These are phyloP conservation scores for Entomortierella beljakovae DNA, from an alignment of 192 early-diverging fungal species.

Conservation along the genomic window DNA sequence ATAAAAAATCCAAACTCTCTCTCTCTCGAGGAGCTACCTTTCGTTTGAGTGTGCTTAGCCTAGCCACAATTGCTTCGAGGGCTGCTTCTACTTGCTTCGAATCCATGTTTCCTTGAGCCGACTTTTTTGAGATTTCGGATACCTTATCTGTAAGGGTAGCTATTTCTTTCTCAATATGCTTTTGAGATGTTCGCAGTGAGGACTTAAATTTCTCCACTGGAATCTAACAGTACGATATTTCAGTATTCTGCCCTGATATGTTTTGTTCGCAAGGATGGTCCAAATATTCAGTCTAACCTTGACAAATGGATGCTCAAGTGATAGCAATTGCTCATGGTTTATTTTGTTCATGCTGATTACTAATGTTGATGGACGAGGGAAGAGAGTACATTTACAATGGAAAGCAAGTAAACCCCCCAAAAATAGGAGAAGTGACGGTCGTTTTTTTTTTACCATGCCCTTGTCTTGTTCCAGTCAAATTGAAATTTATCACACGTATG, in stretches of 20 bases:
- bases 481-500: too few species aligned
- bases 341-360: slow-evolving; percentile 73
- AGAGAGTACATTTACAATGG: neutral
- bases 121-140: slow-evolving; percentile 59
- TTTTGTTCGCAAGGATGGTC: slow-evolving; percentile 84
- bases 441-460: neutral
- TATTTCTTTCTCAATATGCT: slow-evolving; percentile 88
- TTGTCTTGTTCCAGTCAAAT: too few species aligned
- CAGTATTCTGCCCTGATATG: neutral
- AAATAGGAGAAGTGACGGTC: neutral
- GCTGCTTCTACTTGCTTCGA: slow-evolving; percentile 64
- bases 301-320: slow-evolving; percentile 94
- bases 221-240: too few species aligned
- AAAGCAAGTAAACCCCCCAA: neutral
- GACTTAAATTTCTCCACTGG: slow-evolving; percentile 54
- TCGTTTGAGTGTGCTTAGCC: slow-evolving; percentile 77
- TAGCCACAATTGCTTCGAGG: slow-evolving; percentile 73
- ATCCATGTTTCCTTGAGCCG: slow-evolving; percentile 54
- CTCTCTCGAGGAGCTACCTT: too few species aligned
- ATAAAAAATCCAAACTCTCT: too few species aligned
- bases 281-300: slow-evolving; percentile 69
- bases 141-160: slow-evolving; percentile 56
- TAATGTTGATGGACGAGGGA: neutral
- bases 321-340: slow-evolving; percentile 83
- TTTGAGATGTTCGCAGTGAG: slow-evolving; percentile 65